Evolutionary conservation across 257 asterid species (phyloP), one percentile per base, ranked within the genome.

Genomic region (Lycium barbarum): DNA sequence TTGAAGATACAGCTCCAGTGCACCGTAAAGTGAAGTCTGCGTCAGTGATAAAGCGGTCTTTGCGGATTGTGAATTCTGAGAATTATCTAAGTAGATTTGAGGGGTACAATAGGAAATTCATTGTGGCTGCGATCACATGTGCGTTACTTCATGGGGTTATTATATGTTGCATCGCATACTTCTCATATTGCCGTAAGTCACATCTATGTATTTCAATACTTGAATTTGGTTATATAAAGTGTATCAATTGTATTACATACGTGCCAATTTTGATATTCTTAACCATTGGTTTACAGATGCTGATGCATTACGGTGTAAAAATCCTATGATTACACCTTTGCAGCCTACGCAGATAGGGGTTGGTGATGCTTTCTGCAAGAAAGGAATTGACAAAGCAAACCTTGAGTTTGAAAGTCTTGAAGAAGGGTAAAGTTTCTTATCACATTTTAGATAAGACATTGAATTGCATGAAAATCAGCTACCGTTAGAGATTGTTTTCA

Each of bases 371-470:
- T 90, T 97, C 85, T 94, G 99, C 88, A 99, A 97, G 94, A 95
- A 95, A 86, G 99, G 95, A 92, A 97, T 99, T 26, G 99, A 97
- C 92, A 97, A 95, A 91, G 99, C 99, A 47, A 97, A 98, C 67
- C 90, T 97, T 72, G 99, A 95, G 91, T 95, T 85, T 92, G 99
- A 97, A 91, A 86, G 96, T 89, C 99, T 95, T 87, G 99, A 97
- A 95, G 99, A 97, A 91, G 99, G 99, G 99, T 97, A 95, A 88
- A 85, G 81, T 38, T 76, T 82, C 47, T 84, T 81, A 58, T 33
- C 78, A n/a, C 68, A 74, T 33, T 86, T 45, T 66, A 54, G 36
- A 51, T 15, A 33, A 51, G 72, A 84, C 74, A 33, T 67, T 84
- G 15, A 68, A 63, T 85, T 89, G 87, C 78, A 85, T 73, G 80